A percentile compares a stretch with the other conserved stretches of the same genome.
phyloP scores from a whole-genome alignment of 805 yeast genomes.

The Candida anglica region DNA sequence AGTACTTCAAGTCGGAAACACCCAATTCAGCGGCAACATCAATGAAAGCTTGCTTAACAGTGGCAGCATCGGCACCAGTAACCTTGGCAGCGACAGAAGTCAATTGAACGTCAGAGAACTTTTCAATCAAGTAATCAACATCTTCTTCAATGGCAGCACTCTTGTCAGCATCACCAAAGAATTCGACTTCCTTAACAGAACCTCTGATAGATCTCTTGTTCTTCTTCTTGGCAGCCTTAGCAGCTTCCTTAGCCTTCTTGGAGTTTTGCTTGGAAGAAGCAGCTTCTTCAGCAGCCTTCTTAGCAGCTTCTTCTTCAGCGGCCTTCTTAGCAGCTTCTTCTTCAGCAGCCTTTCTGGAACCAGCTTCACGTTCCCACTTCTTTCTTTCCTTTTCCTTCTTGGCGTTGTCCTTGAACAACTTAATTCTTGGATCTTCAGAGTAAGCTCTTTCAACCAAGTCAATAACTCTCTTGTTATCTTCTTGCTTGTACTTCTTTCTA shows the following conservation, averaged over 20 bases:
- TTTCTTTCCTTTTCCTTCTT: slow-evolving; percentile 89
- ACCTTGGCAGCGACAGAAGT: slow-evolving; percentile 70
- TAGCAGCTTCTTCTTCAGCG: slow-evolving; percentile 79
- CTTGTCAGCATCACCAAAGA: slow-evolving; percentile 75
- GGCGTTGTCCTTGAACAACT: slow-evolving; percentile 87
- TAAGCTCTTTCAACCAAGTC: slow-evolving; percentile 86
- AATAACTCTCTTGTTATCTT: slow-evolving; percentile 86
- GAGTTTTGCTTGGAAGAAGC: slow-evolving; percentile 57
- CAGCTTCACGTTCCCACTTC: slow-evolving; percentile 99
- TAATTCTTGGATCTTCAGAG: slow-evolving; percentile 91
- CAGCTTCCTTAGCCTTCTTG: slow-evolving; percentile 87
- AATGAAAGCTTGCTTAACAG: slow-evolving; percentile 56
- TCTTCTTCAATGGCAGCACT: slow-evolving; percentile 73
- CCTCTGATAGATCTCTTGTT: slow-evolving; percentile 83
- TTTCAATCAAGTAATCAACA: slow-evolving; percentile 71
- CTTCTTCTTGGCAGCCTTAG: slow-evolving; percentile 98
- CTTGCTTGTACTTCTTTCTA: slow-evolving; percentile 96
- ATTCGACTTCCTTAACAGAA: slow-evolving; percentile 76
- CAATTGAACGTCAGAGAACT: slow-evolving; percentile 75
- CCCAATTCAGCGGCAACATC: slow-evolving; percentile 53
- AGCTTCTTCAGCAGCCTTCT: slow-evolving; percentile 70
- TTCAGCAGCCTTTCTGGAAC: slow-evolving; percentile 95
- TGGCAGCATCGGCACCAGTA: slow-evolving; percentile 49
- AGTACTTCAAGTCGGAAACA: slow-evolving; percentile 51
- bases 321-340: slow-evolving; percentile 81